Conservation (phyloP, 805 yeast genomes). For the Suhomyces tanzawaensis region DNA sequence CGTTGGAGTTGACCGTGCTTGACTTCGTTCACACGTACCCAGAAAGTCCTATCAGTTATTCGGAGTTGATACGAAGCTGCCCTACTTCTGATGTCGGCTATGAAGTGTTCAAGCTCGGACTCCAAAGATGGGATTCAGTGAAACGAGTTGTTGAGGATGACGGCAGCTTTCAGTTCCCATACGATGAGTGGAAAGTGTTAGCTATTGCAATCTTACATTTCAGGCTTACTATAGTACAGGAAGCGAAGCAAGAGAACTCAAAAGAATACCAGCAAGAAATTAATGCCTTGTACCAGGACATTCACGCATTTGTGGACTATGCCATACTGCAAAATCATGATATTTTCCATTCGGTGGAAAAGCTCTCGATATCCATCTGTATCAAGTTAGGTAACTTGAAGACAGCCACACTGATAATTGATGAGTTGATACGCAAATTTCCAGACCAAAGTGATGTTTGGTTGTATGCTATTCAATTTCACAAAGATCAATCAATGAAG, state of each 20-base stretch:
- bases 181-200: conserved; percentile 34
- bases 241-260: not conserved
- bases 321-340: conserved; percentile 31
- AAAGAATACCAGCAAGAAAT: conserved; percentile 5
- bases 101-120: conserved; percentile 7
- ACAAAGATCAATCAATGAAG: conserved; percentile 20
- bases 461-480: conserved; percentile 45
- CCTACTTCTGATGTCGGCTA: conserved; percentile 10
- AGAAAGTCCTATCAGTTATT: conserved; percentile 21
- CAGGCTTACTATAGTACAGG: conserved; percentile 1
- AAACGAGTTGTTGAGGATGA: too few relatives aligned
- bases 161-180: conserved; percentile 10
- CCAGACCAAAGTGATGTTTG: conserved; percentile 44
- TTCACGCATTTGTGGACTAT: conserved; percentile 17
- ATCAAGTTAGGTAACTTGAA: conserved; percentile 28
- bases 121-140: conserved; percentile 6
- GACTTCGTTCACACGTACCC: conserved; percentile 27
- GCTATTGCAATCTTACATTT: conserved; percentile 23
- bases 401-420: conserved; percentile 23
- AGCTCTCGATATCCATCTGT: conserved; percentile 33
- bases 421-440: conserved; percentile 23
- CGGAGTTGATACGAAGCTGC: conserved; percentile 23
- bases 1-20: conserved; percentile 12
- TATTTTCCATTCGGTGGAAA: conserved; percentile 44
- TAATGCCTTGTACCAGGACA: conserved; percentile 18